A percentile compares a stretch with the other conserved stretches of the same genome.
These are phyloP conservation scores for Podila minutissima DNA, from an alignment of 192 early-diverging fungal genomes.

Conservation along the genomic window DNA sequence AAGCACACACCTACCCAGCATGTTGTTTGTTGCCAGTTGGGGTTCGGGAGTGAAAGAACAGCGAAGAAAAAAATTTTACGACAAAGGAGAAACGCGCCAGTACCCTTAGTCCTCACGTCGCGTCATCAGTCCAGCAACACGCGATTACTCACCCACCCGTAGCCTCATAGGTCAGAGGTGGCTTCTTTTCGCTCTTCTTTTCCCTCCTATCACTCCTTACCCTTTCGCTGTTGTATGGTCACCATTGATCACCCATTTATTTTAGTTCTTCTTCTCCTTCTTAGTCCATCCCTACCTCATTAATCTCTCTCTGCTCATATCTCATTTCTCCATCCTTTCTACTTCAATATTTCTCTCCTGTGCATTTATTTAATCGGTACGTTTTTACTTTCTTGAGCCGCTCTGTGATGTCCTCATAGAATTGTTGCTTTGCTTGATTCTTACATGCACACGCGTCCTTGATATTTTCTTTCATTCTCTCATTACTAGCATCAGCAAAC, in stretches of 20 bases:
- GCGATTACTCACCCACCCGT: not conserved
- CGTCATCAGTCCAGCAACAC: not conserved
- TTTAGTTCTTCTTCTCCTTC: not conserved
- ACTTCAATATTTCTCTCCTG: no score
- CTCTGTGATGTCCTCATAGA: no score
- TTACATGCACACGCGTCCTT: not conserved
- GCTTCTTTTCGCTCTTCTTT: not conserved
- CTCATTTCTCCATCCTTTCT: not conserved
- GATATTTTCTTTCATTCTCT: not conserved
- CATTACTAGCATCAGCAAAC: constrained; percentile 3
- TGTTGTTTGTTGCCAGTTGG: no score
- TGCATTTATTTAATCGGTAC: no score
- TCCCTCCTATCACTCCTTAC: not conserved
- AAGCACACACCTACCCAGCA: no score
- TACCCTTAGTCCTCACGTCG: not conserved
- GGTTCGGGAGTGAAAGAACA: no score
- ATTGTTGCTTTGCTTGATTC: not conserved
- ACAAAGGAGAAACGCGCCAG: no score
- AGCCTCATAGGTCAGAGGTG: not conserved
- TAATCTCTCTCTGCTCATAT: not conserved
- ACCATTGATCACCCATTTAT: not conserved
- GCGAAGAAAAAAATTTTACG: not conserved
- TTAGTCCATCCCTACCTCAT: not conserved
- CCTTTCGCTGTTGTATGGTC: not conserved
- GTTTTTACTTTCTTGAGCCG: no score